Evolutionary conservation across 192 early-diverging fungal species (phyloP).

Genomic region (Cladochytrium replicatum): DNA sequence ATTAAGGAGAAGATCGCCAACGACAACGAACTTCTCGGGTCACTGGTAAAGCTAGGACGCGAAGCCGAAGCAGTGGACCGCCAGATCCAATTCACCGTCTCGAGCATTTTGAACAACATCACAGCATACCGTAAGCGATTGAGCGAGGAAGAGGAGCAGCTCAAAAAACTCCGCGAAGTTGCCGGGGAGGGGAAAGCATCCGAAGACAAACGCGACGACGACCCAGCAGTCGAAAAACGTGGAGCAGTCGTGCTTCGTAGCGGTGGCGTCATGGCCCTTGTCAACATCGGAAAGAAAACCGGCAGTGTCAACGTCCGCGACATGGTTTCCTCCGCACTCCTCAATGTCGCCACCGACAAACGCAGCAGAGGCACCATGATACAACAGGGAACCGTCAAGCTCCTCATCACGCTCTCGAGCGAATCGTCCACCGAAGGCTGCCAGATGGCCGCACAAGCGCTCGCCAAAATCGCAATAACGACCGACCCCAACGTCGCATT

Average conservation of each 20-base stretch:
- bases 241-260: not conserved
- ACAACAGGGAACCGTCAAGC: slow-evolving; percentile 68
- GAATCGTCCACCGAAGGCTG: slow-evolving; percentile 20
- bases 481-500: slow-evolving; percentile 83
- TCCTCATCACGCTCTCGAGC: slow-evolving; percentile 15
- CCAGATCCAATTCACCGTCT: slow-evolving; percentile 61
- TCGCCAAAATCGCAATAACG: slow-evolving; percentile 91
- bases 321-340: slow-evolving; percentile 52
- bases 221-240: slow-evolving; percentile 51
- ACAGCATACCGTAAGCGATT: slow-evolving; percentile 58
- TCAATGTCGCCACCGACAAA: slow-evolving; percentile 63
- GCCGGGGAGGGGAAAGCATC: slow-evolving; percentile 32
- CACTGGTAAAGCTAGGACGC: slow-evolving; percentile 44
- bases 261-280: slow-evolving; percentile 27
- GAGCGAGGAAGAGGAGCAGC: slow-evolving; percentile 69
- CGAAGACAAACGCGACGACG: slow-evolving; percentile 46
- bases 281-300: slow-evolving; percentile 20
- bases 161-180: slow-evolving; percentile 64
- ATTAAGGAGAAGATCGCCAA: slow-evolving; percentile 60
- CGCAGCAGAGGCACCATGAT: slow-evolving; percentile 62
- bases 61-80: slow-evolving; percentile 30
- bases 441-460: slow-evolving; percentile 57
- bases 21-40: slow-evolving; percentile 46
- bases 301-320: slow-evolving; percentile 51
- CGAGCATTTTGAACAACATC: slow-evolving; percentile 67